Evolutionary conservation across 2,329 filamentous ascomycete genomes (phyloP).

Genomic region (Diaporthe citrichinensis): DNA sequence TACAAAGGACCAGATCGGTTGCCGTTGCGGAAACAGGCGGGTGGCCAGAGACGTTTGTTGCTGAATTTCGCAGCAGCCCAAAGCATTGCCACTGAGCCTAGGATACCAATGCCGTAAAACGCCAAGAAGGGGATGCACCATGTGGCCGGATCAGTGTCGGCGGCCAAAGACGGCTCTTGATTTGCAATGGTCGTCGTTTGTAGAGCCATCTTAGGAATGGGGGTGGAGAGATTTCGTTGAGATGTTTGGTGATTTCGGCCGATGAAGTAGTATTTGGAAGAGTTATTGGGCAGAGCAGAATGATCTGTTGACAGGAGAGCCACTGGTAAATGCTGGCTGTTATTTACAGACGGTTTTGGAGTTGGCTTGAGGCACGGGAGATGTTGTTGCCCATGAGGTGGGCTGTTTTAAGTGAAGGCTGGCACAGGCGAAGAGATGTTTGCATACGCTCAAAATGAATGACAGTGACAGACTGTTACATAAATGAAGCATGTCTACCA

Average conservation of each 20-base stretch:
- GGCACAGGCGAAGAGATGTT: neutral
- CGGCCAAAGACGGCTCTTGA: neutral
- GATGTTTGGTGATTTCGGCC: neutral
- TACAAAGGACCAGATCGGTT: neutral
- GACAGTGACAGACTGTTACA: neutral
- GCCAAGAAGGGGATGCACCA: neutral
- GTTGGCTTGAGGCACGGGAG: too few relatives aligned
- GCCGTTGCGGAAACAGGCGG: neutral
- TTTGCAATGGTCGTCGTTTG: neutral
- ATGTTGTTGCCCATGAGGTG: neutral
- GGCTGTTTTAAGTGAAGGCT: neutral
- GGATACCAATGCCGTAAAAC: neutral
- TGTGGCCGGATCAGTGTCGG: neutral
- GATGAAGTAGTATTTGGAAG: neutral
- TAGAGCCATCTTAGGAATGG: neutral
- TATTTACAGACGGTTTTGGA: too few relatives aligned
- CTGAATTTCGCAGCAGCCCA: neutral
- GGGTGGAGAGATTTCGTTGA: neutral
- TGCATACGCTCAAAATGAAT: accelerated
- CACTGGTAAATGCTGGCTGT: neutral
- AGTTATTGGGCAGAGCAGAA: neutral
- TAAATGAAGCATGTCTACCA: too few relatives aligned
- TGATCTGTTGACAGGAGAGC: neutral
- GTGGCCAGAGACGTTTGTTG: neutral
- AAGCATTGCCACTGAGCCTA: neutral